Base-by-base conservation (phyloP, 208 protist genomes). In the Endotrypanum monterogeii region DNA sequence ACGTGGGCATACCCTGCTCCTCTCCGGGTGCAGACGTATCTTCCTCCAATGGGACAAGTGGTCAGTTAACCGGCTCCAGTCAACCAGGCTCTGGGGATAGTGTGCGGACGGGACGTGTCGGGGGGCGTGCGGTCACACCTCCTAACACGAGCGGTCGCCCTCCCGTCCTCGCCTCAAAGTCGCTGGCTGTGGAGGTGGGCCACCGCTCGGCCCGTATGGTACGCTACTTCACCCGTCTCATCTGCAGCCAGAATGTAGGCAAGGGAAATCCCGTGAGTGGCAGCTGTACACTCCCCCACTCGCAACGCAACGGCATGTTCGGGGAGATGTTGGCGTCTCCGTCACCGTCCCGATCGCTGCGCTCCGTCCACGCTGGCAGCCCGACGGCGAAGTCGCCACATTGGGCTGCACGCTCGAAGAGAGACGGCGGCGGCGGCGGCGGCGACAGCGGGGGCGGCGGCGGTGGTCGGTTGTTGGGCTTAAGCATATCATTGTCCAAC, bases 151-250 rank as follows among this genome's bases (percentile, higher is more conserved):
- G 16, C 2, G 44, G 23, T 50, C 16, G 23, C 16, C 58, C 58
- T 44, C 23, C 20, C 50, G 18, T 25, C 41, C 11, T 11, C 48
- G 8, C 55, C 37, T 51, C 73, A 25, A 55, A 20, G 18, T n/a
- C 62, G 2, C 14, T 63, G 50, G 35, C 54, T 2, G 32, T 14
- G 11, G 70, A 72, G 32, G 69, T 81, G 1, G 71, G 65, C 8
- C 6, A 73, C 44, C 76, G 76, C 4, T 55, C 71, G 1, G 76
- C 51, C 23, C 63, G 71, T 16, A 68, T 81, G 55, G 65, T 81
- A 54, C 66, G 69, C 46, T 81, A 81, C 71, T 73, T 73, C 71
- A 73, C 54, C 1, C 62, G 55, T 0, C 66, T 81, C 20, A 58
- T 51, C 32, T 62, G 63, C 39, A 56, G 67, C 52, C 69, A 48